A percentile compares a stretch with the other conserved stretches of the same genome.
phyloP scores from a whole-genome alignment of 768 basidiomycete genomes.

The Suillus decipiens region DNA sequence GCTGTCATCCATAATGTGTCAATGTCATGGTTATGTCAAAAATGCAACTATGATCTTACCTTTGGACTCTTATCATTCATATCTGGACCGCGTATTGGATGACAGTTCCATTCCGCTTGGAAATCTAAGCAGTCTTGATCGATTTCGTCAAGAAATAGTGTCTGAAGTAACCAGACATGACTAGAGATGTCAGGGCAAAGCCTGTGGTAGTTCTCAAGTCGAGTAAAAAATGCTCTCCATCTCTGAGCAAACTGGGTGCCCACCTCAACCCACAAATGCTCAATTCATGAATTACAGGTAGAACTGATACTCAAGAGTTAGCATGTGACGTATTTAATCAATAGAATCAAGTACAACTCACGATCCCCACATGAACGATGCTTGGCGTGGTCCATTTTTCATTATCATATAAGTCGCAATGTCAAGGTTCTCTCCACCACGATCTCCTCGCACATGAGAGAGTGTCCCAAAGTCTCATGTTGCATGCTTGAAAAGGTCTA shows the following conservation, averaged over 20 bases:
- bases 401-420: background rate
- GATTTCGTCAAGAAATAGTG: background rate
- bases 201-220: background rate
- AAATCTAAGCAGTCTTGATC: background rate
- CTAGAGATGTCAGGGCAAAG: background rate
- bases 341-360: background rate
- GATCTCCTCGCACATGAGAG: background rate
- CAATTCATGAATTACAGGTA: background rate
- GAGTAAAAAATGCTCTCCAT: background rate
- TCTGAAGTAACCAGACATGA: background rate
- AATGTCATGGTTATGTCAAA: constrained; percentile 6
- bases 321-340: no score
- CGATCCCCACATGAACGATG: background rate
- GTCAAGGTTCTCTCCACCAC: background rate
- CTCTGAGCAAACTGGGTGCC: background rate
- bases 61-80: background rate
- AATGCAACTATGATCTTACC: background rate
- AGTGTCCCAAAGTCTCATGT: background rate
- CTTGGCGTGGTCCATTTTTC: background rate
- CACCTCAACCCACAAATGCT: background rate
- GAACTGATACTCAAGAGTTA: background rate
- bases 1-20: background rate
- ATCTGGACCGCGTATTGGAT: background rate
- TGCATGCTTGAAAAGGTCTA: background rate
- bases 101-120: background rate